Percentiles rank a stretch among this genome's conserved stretches.
Evolutionary conservation across 2,329 filamentous ascomycete species (phyloP).

Genomic region (Arthrocladium fulminans): DNA sequence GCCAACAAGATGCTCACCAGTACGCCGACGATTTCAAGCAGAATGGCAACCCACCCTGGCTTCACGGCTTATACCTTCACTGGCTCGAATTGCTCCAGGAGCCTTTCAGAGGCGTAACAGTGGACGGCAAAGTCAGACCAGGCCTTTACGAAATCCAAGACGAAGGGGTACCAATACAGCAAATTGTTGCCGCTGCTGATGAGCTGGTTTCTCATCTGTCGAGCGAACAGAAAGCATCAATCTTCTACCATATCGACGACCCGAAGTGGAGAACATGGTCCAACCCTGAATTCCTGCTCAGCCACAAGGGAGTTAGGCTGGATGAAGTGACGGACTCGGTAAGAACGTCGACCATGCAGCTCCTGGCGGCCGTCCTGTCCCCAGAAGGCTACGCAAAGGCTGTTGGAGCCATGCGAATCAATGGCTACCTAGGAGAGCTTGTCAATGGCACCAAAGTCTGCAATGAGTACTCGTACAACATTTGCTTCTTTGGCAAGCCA

Average conservation of each 20-base stretch:
- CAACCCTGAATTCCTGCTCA: conserved; percentile 65
- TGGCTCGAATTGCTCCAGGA: conserved; percentile 52
- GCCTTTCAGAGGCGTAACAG: conserved; percentile 63
- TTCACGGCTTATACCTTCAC: conserved; percentile 52
- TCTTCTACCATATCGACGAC: conserved; percentile 57
- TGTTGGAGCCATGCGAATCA: conserved; percentile 60
- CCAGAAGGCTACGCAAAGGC: conserved; percentile 65
- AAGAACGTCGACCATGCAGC: conserved; percentile 43
- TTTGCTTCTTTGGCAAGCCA: conserved; percentile 59
- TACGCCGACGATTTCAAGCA: conserved; percentile 55
- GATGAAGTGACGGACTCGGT: conserved; percentile 48
- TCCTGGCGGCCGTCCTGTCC: conserved; percentile 54
- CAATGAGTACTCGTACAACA: conserved; percentile 71
- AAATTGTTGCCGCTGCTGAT: conserved; percentile 47
- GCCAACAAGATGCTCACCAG: conserved; percentile 52
- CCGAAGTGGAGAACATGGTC: conserved; percentile 63
- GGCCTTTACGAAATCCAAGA: conserved; percentile 53
- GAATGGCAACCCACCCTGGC: conserved; percentile 54
- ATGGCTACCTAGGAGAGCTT: conserved; percentile 64
- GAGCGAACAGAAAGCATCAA: conserved; percentile 39
- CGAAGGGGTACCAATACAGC: conserved; percentile 51
- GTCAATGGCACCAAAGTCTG: conserved; percentile 54
- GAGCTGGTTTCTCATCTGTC: conserved; percentile 40
- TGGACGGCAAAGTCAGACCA: conserved; percentile 49
- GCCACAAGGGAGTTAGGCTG: conserved; percentile 59